These are phyloP conservation scores for Ustilago shanxiensis DNA, from an alignment of 1,284 basidiomycete genomes.

Conservation along the genomic window DNA sequence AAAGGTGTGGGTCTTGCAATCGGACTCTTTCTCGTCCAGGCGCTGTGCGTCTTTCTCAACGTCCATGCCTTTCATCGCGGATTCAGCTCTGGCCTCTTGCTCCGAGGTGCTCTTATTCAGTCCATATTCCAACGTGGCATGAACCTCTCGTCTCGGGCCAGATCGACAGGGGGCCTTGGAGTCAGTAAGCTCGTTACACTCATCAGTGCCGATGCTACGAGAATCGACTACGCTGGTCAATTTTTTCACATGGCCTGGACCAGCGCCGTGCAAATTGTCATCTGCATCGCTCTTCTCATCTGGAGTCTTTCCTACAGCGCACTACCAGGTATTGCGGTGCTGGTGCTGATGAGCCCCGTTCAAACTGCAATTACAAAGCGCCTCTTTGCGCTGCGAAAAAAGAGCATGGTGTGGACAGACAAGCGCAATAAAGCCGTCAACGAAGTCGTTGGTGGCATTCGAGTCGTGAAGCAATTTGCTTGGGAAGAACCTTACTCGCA, in stretches of 20 bases:
- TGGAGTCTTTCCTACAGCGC: conserved; percentile 62
- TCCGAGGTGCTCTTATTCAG: conserved; percentile 44
- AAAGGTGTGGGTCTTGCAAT: conserved; percentile 82
- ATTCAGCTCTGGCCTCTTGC: conserved; percentile 37
- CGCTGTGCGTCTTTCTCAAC: conserved; percentile 41
- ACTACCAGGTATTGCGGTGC: conserved; percentile 53
- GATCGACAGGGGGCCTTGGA: conserved; percentile 63
- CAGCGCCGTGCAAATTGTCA: conserved; percentile 35
- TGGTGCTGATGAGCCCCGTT: conserved; percentile 72
- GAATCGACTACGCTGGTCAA: conserved; percentile 50
- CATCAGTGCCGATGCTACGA: conserved; percentile 73
- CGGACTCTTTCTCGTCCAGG: conserved; percentile 66
- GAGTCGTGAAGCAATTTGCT: conserved; percentile 58
- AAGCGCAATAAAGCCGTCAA: conserved; percentile 31
- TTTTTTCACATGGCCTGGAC: conserved; percentile 57
- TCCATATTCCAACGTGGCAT: conserved; percentile 42
- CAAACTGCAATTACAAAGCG: conserved; percentile 47
- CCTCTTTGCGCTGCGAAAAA: conserved; percentile 47
- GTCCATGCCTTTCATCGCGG: conserved; percentile 50
- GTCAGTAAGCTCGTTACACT: conserved; percentile 80
- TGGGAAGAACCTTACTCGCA: conserved; percentile 71
- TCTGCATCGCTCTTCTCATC: conserved; percentile 45
- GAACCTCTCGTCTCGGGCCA: conserved; percentile 31
- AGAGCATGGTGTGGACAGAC: conserved; percentile 43
- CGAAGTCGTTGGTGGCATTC: conserved; percentile 50